A percentile compares a stretch with the other conserved stretches of the same genome.
phyloP scores from a whole-genome alignment of 2,329 filamentous ascomycete species.

The Claviceps monticola region DNA sequence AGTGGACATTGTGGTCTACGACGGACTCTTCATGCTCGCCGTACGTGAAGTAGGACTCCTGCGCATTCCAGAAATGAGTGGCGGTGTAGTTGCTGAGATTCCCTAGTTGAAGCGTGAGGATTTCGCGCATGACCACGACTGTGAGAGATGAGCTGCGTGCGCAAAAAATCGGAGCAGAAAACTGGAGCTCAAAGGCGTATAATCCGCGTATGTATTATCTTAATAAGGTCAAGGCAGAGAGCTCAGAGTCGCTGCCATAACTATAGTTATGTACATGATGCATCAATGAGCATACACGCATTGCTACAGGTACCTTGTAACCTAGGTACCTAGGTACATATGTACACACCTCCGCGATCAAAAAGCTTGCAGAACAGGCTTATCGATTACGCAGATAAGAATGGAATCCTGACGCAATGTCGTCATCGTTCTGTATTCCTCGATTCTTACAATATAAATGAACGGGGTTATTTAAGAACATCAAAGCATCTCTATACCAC shows the following conservation, averaged over 20 bases:
- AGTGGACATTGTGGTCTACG: conserved; percentile 56
- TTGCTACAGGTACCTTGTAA: no score
- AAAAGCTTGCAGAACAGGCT: background rate
- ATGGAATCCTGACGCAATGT: background rate
- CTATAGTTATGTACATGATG: no score
- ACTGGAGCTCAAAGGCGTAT: background rate
- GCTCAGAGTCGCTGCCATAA: no score
- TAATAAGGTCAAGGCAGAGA: no score
- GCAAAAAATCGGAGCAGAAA: background rate
- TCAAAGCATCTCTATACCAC: background rate
- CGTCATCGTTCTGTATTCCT: background rate
- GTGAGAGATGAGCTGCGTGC: background rate
- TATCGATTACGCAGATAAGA: background rate
- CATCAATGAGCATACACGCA: no score
- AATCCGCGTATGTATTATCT: no score
- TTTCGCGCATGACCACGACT: conserved; percentile 62
- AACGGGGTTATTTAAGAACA: no score
- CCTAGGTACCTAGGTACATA: no score
- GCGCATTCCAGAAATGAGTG: conserved; percentile 95
- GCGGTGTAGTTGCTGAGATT: conserved; percentile 86
- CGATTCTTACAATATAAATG: background rate
- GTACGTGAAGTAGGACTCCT: conserved; percentile 98
- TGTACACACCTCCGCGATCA: background rate
- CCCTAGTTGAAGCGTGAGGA: conserved; percentile 85
- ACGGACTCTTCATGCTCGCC: conserved; percentile 26